Percentiles rank a stretch among this genome's conserved stretches.
Conservation (phyloP, 768 basidiomycete species). For the Hypholoma sublateritium region DNA sequence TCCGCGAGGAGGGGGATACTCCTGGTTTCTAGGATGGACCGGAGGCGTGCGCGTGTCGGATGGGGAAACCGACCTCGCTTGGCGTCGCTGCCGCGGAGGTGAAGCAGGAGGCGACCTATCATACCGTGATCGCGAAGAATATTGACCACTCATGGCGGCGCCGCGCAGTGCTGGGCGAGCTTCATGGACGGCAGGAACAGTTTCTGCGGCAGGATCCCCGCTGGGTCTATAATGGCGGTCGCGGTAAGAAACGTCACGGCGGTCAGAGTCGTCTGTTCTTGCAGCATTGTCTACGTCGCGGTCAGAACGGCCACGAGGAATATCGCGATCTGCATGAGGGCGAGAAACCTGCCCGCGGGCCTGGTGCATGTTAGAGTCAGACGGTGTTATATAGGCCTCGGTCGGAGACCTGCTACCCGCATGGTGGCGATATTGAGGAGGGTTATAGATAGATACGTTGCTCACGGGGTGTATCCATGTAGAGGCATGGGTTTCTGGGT, state of each 20-base stretch:
- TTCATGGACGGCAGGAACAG: constrained; percentile 5
- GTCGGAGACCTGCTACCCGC: constrained; percentile 23
- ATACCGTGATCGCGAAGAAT: constrained; percentile 19
- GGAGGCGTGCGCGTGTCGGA: constrained; percentile 15
- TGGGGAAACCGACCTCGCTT: constrained; percentile 27
- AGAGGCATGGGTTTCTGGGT: constrained; percentile 51
- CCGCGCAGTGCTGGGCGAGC: constrained; percentile 5
- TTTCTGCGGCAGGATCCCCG: constrained; percentile 16
- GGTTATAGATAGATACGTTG: constrained; percentile 24
- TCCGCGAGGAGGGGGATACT: constrained; percentile 22
- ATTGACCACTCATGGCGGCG: constrained; percentile 7
- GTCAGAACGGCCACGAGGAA: constrained; percentile 18
- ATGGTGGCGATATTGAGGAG: constrained; percentile 24
- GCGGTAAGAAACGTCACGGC: constrained; percentile 49
- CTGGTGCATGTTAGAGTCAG: constrained; percentile 31
- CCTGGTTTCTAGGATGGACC: constrained; percentile 18
- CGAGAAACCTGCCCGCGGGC: constrained; percentile 20
- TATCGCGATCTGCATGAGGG: constrained; percentile 17
- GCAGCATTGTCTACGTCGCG: constrained; percentile 8
- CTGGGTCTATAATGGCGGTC: constrained; percentile 69
- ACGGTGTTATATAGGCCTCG: constrained; percentile 17
- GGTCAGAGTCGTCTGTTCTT: constrained; percentile 1
- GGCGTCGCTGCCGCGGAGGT: constrained; percentile 28
- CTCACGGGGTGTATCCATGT: constrained; percentile 57
- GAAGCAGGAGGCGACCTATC: constrained; percentile 27